Percentiles rank a stretch among this genome's conserved stretches.
These are phyloP conservation scores for Boletus pseudo-olivaceus DNA, from an alignment of 768 basidiomycete genomes.

Conservation along the genomic window DNA sequence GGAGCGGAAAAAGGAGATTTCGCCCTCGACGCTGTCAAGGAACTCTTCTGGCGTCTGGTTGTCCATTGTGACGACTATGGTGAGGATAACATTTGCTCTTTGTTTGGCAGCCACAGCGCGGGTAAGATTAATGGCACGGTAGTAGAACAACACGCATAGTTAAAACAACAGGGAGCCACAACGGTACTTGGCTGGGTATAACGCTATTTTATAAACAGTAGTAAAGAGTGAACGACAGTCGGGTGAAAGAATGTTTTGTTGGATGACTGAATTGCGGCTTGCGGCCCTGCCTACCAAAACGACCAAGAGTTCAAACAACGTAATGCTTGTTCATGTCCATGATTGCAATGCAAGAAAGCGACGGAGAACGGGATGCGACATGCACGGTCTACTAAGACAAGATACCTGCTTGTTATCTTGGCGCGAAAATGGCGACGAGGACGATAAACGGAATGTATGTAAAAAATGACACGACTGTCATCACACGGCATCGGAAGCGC, in stretches of 20 bases:
- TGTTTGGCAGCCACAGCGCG: slow-evolving; percentile 24
- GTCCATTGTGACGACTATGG: slow-evolving; percentile 19
- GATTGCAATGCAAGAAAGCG: slow-evolving; percentile 25
- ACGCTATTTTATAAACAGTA: slow-evolving; percentile 26
- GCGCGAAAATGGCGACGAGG: slow-evolving; percentile 62
- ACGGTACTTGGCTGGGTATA: slow-evolving; percentile 22
- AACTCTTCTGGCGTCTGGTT: slow-evolving; percentile 37
- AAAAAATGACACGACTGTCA: slow-evolving; percentile 62
- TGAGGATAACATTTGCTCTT: background rate
- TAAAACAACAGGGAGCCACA: slow-evolving; percentile 21
- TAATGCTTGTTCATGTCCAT: slow-evolving; percentile 16
- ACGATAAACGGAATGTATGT: slow-evolving; percentile 80
- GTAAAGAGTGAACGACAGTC: slow-evolving; percentile 22
- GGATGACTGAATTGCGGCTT: slow-evolving; percentile 9
- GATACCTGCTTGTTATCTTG: slow-evolving; percentile 26
- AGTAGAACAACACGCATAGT: slow-evolving; percentile 22
- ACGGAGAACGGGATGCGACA: slow-evolving; percentile 6
- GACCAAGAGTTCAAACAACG: slow-evolving; percentile 9
- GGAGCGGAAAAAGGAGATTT: slow-evolving; percentile 82
- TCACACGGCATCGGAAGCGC: slow-evolving; percentile 72
- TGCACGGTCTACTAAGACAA: slow-evolving; percentile 8
- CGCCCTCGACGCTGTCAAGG: slow-evolving; percentile 73
- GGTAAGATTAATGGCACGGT: background rate
- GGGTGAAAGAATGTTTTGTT: slow-evolving; percentile 17
- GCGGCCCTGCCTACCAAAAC: slow-evolving; percentile 13